Evolutionary conservation across 768 basidiomycete species (phyloP), one percentile per base, ranked within the genome.

Genomic region (Amanita jacksonii): DNA sequence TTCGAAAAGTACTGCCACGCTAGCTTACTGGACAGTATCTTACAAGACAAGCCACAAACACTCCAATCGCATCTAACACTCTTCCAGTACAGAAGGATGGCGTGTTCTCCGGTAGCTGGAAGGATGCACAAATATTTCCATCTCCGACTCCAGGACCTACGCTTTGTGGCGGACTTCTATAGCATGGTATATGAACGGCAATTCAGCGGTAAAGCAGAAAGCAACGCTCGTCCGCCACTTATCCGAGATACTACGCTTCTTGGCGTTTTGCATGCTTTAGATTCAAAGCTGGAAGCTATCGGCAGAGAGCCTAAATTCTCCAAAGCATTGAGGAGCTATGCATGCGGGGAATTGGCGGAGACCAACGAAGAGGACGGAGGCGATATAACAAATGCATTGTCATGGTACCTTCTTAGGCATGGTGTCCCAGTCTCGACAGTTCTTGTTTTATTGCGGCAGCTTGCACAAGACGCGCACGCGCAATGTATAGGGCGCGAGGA

Each of bases 31-130:
- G 93, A 97, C 57, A 84, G 86, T 62, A 83, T 97, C 39, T 66
- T 91, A n/a, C 81, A 87, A 57, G 92, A 93, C 62, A 96, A 94
- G 57, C 79, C 84, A 9, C 74, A 79, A 46, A 80, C 85, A 0
- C 62, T 93, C 3, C 79, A 83, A 51, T 71, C 81, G 0, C 84
- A 90, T 56, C 65, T 92, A 2, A 77, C 76, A 1, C 57, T 92
- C 22, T 87, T 81, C 55, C 72, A 68, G 38, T 79, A 79, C 52
- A 79, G 85, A 46, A 72, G 62, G 42, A 77, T 81, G 72, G 22
- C 19, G 10, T 38, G 33, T n/a, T 63, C 70, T 3, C 74, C 76
- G 0, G 52, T 61, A 3, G 74, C 76, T 5, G 44, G 35, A 3
- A 45, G 28, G 30, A 45, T 13, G n/a, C 22, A 16, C 33, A 45